Base-by-base conservation (phyloP, 768 basidiomycete genomes). In the Termitomyces sp. region DNA sequence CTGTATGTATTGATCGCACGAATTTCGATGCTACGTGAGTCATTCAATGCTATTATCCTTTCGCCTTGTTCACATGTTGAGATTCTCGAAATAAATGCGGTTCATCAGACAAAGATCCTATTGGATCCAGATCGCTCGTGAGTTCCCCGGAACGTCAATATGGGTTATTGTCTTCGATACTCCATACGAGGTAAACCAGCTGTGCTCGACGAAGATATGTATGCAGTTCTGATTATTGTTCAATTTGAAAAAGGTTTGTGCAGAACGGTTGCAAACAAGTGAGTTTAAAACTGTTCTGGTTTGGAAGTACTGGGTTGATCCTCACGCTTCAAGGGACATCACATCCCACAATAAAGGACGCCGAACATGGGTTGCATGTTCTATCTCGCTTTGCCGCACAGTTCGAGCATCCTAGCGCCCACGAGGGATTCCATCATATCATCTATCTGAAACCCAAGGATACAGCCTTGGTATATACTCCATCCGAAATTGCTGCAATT, bases 111-210 rank as follows among this genome's bases (percentile, higher is more conserved):
- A 90, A 71, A 76, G 88, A 53, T 79, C 80, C 32, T 75, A 87
- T 65, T 93, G 90, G 90, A 86, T 85, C 63, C 69, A 79, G 60
- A 89, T 92, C 59, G 88, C 87, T 14, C 79, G 74, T 61, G 80
- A 82, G 63, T 86, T 84, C 66, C 83, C 85, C 53, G 80, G 78
- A 58, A 85, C 81, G 51, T 70, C 73, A 53, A 74, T 87, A 58
- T 90, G 87, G 82, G 80, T 87, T 71, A 79, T 92, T 72, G 84
- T 88, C 61, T 90, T 91, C 63, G 85, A 90, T 67, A 88, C 83
- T 5, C 86, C 87, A 59, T 86, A 87, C 71, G 79, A 88, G 71
- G 89, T 90, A 64, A 55, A 20, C n/a, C 61, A 39, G 37, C 24
- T 46, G 37, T 49, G 8, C 24, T 59, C 52, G 31, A 18, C 18